A percentile compares a stretch with the other conserved stretches of the same genome.
These are phyloP conservation scores for Malassezia dermatis DNA, from an alignment of 1,284 basidiomycete genomes.

Conservation along the genomic window DNA sequence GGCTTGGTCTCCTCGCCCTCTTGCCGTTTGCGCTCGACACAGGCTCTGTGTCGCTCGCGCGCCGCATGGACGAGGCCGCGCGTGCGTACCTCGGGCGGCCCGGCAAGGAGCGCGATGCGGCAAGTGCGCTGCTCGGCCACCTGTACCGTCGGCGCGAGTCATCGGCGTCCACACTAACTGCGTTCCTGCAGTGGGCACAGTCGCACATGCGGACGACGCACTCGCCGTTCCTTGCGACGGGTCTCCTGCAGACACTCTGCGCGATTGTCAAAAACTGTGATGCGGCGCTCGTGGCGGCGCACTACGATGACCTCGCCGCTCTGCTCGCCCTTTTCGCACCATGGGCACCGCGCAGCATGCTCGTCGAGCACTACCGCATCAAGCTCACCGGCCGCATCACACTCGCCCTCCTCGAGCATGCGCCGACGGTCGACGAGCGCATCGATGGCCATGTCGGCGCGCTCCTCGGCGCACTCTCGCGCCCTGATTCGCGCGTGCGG, in stretches of 20 bases:
- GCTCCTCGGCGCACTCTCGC: slow-evolving; percentile 65
- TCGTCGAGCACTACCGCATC: slow-evolving; percentile 33
- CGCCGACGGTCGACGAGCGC: slow-evolving; percentile 4
- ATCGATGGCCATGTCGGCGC: slow-evolving; percentile 30
- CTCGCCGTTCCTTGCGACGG: slow-evolving; percentile 52
- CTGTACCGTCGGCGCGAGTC: slow-evolving; percentile 61
- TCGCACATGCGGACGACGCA: slow-evolving; percentile 4
- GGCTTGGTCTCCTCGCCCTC: slow-evolving; percentile 86
- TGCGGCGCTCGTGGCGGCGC: slow-evolving; percentile 18
- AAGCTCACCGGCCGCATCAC: slow-evolving; percentile 40
- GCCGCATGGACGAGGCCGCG: slow-evolving; percentile 56
- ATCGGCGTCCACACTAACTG: slow-evolving; percentile 17
- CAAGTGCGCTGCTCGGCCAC: slow-evolving; percentile 62
- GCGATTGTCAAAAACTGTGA: slow-evolving; percentile 59
- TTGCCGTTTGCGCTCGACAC: slow-evolving; percentile 75
- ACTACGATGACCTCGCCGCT: slow-evolving; percentile 22
- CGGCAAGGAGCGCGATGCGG: slow-evolving; percentile 69
- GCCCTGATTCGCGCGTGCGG: slow-evolving; percentile 86
- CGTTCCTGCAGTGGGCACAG: slow-evolving; percentile 7
- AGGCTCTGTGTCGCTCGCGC: neutral
- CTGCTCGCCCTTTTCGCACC: slow-evolving; percentile 19
- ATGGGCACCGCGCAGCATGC: slow-evolving; percentile 19
- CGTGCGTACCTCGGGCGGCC: slow-evolving; percentile 59
- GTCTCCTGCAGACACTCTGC: slow-evolving; percentile 63
- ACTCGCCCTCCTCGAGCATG: slow-evolving; percentile 29